Base-by-base conservation (phyloP, 495 filamentous ascomycete species). In the Penicillium atrosanguineum region DNA sequence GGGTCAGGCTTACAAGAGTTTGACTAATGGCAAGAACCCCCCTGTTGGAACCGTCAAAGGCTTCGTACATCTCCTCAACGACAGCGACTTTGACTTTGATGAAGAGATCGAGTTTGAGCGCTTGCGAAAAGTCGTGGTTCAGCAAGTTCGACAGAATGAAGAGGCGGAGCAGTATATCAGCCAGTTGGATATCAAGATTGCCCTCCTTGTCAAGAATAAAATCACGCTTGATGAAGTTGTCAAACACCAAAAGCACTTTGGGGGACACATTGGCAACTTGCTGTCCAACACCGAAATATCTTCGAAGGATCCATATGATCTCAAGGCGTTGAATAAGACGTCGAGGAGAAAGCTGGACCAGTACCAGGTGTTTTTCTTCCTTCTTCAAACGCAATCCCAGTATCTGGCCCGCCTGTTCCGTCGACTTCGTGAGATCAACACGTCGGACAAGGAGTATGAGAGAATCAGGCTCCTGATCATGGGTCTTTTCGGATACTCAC, bases 171-270 rank as follows among this genome's bases (percentile, higher is more conserved):
- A 96, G 62, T 97, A 97, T 62, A 95, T 99, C 62, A 91, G 95
- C 60, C 93, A 97, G 62, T 79, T 99, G 39, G 95, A 97, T 63
- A 96, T 97, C 78, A 99, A 99, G 73, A 99, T 99, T 63, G 94
- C 93, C 12, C 82, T 99, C 6, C 81, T 99, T 15, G 95, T 97
- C 55, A 97, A 97, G 77, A 97, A 97, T 74, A 99, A 97, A 73
- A 99, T 99, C 65, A 97, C 95, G 0, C 79, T 97, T 1, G 94
- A 99, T 66, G 94, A 99, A 77, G 92, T 99, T 41, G 88, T 97
- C 42, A 93, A 88, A 64, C 95, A 97, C 66, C 95, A 97, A 69
- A 93, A 87, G 72, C 94, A 94, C 65, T 96, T 95, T 62, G 95
- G 94, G 48, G 95, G 94, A 1, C 88, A 95, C 60, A 87, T 91